phyloP scores from a whole-genome alignment of 768 basidiomycete genomes.

The Suillus sp. region DNA sequence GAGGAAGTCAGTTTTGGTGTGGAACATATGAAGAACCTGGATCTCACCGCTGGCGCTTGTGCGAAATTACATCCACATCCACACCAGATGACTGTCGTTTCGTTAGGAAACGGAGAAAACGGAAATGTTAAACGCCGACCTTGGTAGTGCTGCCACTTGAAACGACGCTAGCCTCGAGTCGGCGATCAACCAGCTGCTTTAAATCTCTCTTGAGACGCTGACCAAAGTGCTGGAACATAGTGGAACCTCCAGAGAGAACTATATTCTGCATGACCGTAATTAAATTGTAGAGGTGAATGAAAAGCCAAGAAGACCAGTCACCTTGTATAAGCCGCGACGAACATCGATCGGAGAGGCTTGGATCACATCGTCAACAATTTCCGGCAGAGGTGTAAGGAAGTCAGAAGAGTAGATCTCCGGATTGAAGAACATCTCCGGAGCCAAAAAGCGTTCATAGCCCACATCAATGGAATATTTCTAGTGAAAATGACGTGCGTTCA shows the following conservation, averaged over 20 bases:
- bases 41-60: slow-evolving; percentile 89
- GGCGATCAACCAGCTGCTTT: slow-evolving; percentile 89
- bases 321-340: slow-evolving; percentile 94
- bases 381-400: slow-evolving; percentile 93
- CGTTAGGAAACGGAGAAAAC: neutral
- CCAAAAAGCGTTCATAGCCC: slow-evolving; percentile 98
- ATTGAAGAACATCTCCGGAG: slow-evolving; percentile 99
- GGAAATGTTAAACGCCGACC: slow-evolving; percentile 44
- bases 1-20: slow-evolving; percentile 14
- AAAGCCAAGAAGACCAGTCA: slow-evolving; percentile 27
- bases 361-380: slow-evolving; percentile 95
- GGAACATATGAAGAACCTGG: neutral
- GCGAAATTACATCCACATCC: slow-evolving; percentile 97
- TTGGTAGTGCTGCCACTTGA: slow-evolving; percentile 75
- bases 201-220: slow-evolving; percentile 94
- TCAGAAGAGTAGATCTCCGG: slow-evolving; percentile 98
- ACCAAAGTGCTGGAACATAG: slow-evolving; percentile 99
- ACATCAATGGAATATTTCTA: slow-evolving; percentile 95
- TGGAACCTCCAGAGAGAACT: slow-evolving; percentile 94
- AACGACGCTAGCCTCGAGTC: slow-evolving; percentile 75
- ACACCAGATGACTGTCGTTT: slow-evolving; percentile 83
- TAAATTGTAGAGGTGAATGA: neutral
- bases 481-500: slow-evolving; percentile 2
- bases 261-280: slow-evolving; percentile 69
- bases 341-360: slow-evolving; percentile 97